Percentiles rank a stretch among this genome's conserved stretches.
phyloP scores from a whole-genome alignment of 2,329 filamentous ascomycete species.

The Colletotrichum kahawae region DNA sequence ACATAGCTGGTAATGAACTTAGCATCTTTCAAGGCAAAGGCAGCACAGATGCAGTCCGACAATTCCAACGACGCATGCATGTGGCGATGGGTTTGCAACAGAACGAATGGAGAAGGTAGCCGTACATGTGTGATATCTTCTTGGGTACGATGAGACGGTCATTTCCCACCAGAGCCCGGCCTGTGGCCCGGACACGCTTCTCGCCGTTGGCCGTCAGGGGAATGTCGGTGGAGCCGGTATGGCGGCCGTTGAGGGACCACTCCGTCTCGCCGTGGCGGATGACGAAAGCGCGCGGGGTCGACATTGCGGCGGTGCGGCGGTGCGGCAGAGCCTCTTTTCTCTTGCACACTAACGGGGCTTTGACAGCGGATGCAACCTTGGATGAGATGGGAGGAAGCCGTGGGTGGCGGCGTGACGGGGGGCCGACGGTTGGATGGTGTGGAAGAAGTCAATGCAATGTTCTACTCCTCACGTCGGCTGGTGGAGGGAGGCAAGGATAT shows the following conservation, averaged over 20 bases:
- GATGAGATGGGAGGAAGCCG: background rate
- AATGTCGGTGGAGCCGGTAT: conserved; percentile 88
- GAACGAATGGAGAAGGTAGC: conserved; percentile 9
- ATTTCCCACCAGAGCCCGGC: conserved; percentile 80
- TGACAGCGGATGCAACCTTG: background rate
- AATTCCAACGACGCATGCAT: background rate
- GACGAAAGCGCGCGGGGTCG: conserved; percentile 77
- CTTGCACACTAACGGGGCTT: background rate
- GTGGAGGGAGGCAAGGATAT: background rate
- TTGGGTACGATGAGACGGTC: conserved; percentile 85
- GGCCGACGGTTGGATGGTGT: background rate
- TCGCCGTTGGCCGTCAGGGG: conserved; percentile 83
- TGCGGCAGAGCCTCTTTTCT: background rate
- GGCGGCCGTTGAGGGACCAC: conserved; percentile 86
- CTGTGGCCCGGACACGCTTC: conserved; percentile 76
- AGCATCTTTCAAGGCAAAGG: background rate
- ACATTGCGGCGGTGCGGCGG: background rate
- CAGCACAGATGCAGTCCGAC: background rate
- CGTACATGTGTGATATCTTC: conserved; percentile 83
- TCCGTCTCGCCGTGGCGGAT: conserved; percentile 93
- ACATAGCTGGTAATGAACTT: conserved; percentile 65
- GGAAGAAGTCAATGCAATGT: conserved; percentile 1
- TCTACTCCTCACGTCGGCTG: background rate
- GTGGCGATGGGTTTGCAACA: background rate
- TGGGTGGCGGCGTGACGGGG: background rate